Conservation (phyloP, 1,139 yeast species). For the Arxiozyma heterogenica region DNA sequence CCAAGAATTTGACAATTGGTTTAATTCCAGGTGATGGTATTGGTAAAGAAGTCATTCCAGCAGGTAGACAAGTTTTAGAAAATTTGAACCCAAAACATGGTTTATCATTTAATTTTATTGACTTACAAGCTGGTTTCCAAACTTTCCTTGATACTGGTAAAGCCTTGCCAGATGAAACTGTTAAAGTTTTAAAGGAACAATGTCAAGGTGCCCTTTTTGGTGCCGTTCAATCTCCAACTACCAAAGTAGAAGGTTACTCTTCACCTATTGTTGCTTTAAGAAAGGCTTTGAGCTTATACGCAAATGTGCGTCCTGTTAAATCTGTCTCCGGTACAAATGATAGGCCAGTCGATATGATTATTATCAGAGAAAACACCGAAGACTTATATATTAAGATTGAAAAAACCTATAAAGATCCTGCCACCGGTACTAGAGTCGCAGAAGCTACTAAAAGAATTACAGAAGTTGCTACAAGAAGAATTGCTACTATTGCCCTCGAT, state of each 20-base stretch:
- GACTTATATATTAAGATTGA: slow-evolving; percentile 94
- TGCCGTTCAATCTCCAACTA: slow-evolving; percentile 91
- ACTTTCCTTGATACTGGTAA: slow-evolving; percentile 86
- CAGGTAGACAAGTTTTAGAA: slow-evolving; percentile 80
- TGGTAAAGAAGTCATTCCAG: slow-evolving; percentile 94
- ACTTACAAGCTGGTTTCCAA: slow-evolving; percentile 90
- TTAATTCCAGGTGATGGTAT: slow-evolving; percentile 98
- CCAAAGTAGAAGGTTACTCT: slow-evolving; percentile 91
- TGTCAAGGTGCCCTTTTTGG: slow-evolving; percentile 98
- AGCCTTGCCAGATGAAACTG: slow-evolving; percentile 91
- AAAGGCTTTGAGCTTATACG: slow-evolving; percentile 87
- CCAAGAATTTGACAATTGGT: slow-evolving; percentile 34
- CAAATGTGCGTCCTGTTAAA: slow-evolving; percentile 96
- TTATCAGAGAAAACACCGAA: slow-evolving; percentile 97
- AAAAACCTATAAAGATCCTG: slow-evolving; percentile 56
- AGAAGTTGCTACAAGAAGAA: slow-evolving; percentile 74
- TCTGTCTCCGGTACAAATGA: slow-evolving; percentile 69
- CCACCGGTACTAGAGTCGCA: slow-evolving; percentile 77
- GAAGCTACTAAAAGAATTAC: slow-evolving; percentile 96
- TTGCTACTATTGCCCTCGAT: slow-evolving; percentile 85
- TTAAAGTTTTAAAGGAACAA: slow-evolving; percentile 61
- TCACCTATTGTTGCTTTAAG: slow-evolving; percentile 97
- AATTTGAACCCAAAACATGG: slow-evolving; percentile 68
- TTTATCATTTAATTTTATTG: slow-evolving; percentile 72
- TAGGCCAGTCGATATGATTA: slow-evolving; percentile 92